Conservation (phyloP, 352 stramenopile species). For the Pythium graminicola region DNA sequence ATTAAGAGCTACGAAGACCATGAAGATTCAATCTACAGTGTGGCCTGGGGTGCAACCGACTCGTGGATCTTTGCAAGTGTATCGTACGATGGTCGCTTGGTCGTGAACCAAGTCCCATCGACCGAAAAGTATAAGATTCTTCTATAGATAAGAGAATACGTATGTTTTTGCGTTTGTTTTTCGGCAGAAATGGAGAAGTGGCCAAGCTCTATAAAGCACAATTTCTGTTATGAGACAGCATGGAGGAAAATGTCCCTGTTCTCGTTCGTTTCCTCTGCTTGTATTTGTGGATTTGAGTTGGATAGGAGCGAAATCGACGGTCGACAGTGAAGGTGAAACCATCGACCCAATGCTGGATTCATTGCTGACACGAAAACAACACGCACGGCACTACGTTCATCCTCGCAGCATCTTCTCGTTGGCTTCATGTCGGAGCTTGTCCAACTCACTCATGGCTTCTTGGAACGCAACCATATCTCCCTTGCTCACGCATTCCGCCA, state of each 20-base stretch:
- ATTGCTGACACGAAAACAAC: neutral
- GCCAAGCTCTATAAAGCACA: conserved; percentile 16
- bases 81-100: conserved; percentile 93
- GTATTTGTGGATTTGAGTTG: neutral
- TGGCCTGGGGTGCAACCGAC: conserved; percentile 91
- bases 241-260: neutral
- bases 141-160: conserved; percentile 53
- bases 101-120: conserved; percentile 95
- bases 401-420: conserved; percentile 60
- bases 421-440: conserved; percentile 70
- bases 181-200: no score
- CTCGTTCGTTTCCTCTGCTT: neutral
- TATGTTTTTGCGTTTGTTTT: conserved; percentile 17
- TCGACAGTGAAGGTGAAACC: no score
- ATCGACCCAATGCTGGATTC: neutral
- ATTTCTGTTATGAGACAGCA: neutral
- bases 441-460: conserved; percentile 72
- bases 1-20: conserved; percentile 91
- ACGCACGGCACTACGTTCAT: conserved; percentile 25
- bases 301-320: neutral
- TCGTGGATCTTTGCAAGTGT: conserved; percentile 95
- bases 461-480: conserved; percentile 79
- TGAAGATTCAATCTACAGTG: conserved; percentile 91
- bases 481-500: conserved; percentile 70
- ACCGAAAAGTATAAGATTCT: conserved; percentile 99